Evolutionary conservation across 306 rosid genomes (phyloP), one percentile per base, ranked within the genome.

Genomic region (Cucurbita argyrosperma): DNA sequence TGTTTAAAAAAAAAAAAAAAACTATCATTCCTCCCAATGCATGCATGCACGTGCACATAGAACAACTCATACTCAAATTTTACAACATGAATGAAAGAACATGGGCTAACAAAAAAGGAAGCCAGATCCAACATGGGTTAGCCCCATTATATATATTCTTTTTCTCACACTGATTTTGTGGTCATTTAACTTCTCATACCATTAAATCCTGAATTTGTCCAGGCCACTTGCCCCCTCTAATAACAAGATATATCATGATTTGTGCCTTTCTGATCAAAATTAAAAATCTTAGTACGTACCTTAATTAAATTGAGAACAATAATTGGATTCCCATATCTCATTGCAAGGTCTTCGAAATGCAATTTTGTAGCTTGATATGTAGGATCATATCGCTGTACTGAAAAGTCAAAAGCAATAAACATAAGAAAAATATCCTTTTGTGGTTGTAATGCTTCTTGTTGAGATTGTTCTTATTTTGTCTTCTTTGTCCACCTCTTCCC

Each of bases 361-460:
- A 84, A 80, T 76, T 88, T 85, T 63, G 98, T 94, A 77, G 98
- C 89, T 81, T 94, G 80, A 69, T 94, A 94, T 66, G 95, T 94
- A 63, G 98, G 98, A 80, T 94, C 97, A 76, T 90, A 90, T 84
- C 98, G 90, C 85, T 94, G 98, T 82, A 94, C 97, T 92, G 87
- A 69, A 80, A 76, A 78, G 42, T 74, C 77, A 81, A 46, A 38
- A 55, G 12, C 23, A 56, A 9, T 30, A 58, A 43, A 59, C 50
- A 37, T 51, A 65, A 45, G n/a, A 52, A 54, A 75, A 46, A 43
- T 42, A n/a, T 18, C 14, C 12, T 10, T 46, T 8, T 21, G 14
- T 10, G 18, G 45, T 60, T 60, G 43, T 26, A 56, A 21, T 56
- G 60, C 59, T 54, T 5, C 59, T 54, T 18, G 30, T 18, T 30